A percentile compares a stretch with the other conserved stretches of the same genome.
Conservation (phyloP, 306 rosid genomes). For the Dalbergia oliveri region DNA sequence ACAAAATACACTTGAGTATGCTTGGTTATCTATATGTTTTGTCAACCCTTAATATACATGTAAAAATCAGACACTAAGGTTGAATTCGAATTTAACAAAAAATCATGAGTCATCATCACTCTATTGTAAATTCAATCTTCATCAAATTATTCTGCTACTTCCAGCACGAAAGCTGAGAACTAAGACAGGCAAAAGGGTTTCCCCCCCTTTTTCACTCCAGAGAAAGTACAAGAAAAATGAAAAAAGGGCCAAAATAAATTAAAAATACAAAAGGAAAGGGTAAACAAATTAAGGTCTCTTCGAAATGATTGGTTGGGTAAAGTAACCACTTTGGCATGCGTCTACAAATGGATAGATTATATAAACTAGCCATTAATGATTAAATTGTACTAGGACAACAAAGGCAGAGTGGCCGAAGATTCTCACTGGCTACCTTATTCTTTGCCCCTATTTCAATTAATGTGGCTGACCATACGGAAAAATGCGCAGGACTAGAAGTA, state of each 20-base stretch:
- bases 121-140: slow-evolving; percentile 32
- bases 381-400: slow-evolving; percentile 1
- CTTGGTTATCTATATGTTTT: not conserved
- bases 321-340: slow-evolving; percentile 22
- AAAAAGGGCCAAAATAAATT: not conserved
- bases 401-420: slow-evolving; percentile 31
- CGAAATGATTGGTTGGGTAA: slow-evolving; percentile 26
- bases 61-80: not conserved
- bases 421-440: not conserved
- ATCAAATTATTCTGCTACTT: slow-evolving; percentile 40
- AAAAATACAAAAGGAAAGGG: not conserved
- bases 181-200: not conserved
- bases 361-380: not conserved
- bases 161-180: slow-evolving; percentile 38
- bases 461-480: not conserved
- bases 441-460: not conserved
- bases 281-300: not conserved
- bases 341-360: slow-evolving; percentile 19
- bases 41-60: not conserved
- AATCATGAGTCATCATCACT: slow-evolving; percentile 34
- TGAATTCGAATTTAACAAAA: not conserved
- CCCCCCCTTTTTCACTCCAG: slow-evolving; percentile 1
- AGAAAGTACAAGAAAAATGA: not conserved
- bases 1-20: too few relatives aligned
- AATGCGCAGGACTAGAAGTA: not conserved